Conservation (phyloP, 345 rosid genomes). For the Jatropha curcas region DNA sequence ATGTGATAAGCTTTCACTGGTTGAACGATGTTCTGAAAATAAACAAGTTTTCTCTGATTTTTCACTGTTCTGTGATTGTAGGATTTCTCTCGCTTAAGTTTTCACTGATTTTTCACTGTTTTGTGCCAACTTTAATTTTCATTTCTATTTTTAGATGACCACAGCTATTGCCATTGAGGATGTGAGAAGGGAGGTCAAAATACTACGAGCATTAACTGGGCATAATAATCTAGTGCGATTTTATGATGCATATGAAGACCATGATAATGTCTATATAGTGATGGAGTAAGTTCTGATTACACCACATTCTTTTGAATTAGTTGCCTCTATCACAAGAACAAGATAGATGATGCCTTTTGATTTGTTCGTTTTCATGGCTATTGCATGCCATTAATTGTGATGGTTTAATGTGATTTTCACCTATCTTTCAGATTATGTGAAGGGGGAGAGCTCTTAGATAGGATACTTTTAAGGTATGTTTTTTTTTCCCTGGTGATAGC, state of each 20-base stretch:
- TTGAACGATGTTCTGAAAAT: no score
- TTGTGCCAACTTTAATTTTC: conserved; percentile 1
- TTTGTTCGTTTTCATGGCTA: neutral
- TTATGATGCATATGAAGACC: conserved; percentile 89
- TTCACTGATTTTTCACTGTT: neutral
- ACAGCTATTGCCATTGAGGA: conserved; percentile 95
- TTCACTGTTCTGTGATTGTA: neutral
- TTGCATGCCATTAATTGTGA: neutral
- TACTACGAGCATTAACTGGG: conserved; percentile 81
- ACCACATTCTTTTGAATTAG: neutral
- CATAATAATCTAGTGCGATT: conserved; percentile 79
- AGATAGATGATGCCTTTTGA: neutral
- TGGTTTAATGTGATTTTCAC: conserved; percentile 4
- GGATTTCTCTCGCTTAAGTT: neutral
- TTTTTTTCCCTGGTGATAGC: conserved; percentile 5
- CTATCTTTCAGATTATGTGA: conserved; percentile 72
- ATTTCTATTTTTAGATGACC: conserved; percentile 67
- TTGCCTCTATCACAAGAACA: neutral
- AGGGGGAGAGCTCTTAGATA: conserved; percentile 98
- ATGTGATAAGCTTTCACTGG: neutral
- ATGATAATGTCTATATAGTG: conserved; percentile 76
- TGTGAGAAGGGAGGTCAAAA: conserved; percentile 96
- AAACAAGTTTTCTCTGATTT: neutral
- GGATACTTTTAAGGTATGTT: conserved; percentile 90
- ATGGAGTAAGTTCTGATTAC: conserved; percentile 76